Base-by-base conservation (phyloP, 2,329 filamentous ascomycete species). In the Sporothrix pseudoabietina region DNA sequence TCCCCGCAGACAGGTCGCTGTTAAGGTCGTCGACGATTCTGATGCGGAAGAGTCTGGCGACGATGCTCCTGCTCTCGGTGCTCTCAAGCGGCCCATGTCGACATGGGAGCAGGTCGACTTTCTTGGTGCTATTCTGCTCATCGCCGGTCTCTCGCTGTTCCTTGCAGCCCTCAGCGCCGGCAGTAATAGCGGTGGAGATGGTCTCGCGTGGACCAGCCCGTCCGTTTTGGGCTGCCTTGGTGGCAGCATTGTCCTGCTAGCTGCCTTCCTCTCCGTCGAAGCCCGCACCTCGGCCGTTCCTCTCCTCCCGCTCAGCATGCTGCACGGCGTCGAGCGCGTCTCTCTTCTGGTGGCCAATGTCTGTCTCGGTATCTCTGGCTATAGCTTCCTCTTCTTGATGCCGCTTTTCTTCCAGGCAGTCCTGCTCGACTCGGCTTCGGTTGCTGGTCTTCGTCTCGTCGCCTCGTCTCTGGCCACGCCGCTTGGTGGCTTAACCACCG, bases 351-450 rank as follows among this genome's bases (percentile, higher is more conserved):
- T 87, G 30, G 84, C 87, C 66, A 91, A 91, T 75, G 81, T 90
- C 14, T 89, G 87, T 73, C 86, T 87, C 1, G 89, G 89, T 0
- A 84, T 90, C 79, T 84, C 88, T 9, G 87, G 87, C 0, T 91
- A 91, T 78, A 88, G 87, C 19, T 88, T 92, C 76, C 82, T 92
- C 19, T 92, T 93, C 81, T 90, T 91, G 77, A 85, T 91, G 0
- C 91, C 91, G 0, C 82, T 93, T 5, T 92, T 91, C 81, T 93
- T 92, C 78, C 90, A 92, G 76, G 88, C 88, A 0, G 88, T 92
- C 7, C 84, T 91, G 2, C 81, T 88, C 1, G 89, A 92, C 74
- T 88, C 88, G 0, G 87, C 91, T 0, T 89, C 90, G 0, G 84
- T 85, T 16, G 90, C 91, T 0, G 90, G 91, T 0, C 85, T 89